These are phyloP conservation scores for Micractinium sp. DNA, from an alignment of 139 green algal species.

Conservation along the genomic window DNA sequence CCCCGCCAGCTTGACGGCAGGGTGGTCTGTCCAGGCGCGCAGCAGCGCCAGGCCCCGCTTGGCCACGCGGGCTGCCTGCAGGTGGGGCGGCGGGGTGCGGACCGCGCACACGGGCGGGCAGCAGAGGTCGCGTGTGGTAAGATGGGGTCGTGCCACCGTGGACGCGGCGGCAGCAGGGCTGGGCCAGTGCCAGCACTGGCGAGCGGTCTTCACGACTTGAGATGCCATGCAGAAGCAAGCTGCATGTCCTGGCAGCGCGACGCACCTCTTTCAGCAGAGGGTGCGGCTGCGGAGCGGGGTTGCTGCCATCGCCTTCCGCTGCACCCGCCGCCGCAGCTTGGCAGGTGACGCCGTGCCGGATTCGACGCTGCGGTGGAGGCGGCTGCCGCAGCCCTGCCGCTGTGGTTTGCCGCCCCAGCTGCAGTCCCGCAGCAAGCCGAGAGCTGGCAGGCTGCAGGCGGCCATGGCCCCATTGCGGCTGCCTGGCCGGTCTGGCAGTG, in stretches of 20 bases:
- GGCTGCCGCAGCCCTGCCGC: not conserved
- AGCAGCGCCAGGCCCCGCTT: not conserved
- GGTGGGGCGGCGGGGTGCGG: not conserved
- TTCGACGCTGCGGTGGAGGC: not conserved
- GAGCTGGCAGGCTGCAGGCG: not conserved
- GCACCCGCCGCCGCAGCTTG: not conserved
- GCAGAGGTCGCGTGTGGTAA: too few species aligned
- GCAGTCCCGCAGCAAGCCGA: not conserved
- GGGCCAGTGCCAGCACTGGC: too few species aligned
- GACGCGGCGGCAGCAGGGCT: not conserved
- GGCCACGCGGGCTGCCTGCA: not conserved
- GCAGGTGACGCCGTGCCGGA: too few species aligned
- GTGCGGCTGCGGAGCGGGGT: not conserved
- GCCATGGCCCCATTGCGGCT: not conserved
- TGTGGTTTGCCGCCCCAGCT: not conserved
- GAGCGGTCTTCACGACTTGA: too few species aligned
- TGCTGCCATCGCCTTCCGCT: not conserved
- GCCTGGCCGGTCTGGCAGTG: not conserved
- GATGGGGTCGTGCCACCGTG: too few species aligned
- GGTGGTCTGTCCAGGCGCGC: conserved; percentile 28
- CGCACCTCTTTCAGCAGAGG: not conserved
- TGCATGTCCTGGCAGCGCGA: not conserved
- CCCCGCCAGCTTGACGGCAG: not conserved
- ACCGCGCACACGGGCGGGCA: too few species aligned
- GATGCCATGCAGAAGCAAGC: not conserved